Evolutionary conservation across 2,329 filamentous ascomycete species (phyloP).

Genomic region (Lasiodiplodia sp.): DNA sequence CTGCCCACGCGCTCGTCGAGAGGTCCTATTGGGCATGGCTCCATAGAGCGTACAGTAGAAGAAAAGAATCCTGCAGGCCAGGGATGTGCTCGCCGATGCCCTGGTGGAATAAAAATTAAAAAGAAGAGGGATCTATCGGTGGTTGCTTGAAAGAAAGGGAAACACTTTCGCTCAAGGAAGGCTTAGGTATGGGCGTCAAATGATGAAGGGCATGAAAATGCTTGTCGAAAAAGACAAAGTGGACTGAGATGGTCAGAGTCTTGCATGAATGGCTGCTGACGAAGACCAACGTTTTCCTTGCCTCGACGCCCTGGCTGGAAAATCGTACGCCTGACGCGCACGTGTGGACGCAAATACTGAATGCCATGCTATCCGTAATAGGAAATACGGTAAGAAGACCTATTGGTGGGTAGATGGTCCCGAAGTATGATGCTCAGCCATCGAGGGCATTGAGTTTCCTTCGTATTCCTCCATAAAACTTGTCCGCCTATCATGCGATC

Average conservation of each 20-base stretch:
- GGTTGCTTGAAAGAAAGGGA: neutral
- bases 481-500: neutral
- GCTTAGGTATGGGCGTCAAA: slow-evolving; percentile 25
- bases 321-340: slow-evolving; percentile 15
- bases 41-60: slow-evolving; percentile 22
- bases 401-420: neutral
- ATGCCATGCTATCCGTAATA: neutral
- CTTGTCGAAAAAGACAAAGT: neutral
- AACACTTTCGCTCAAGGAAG: slow-evolving; percentile 14
- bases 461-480: neutral
- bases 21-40: slow-evolving; percentile 7
- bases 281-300: neutral
- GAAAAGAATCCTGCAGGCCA: neutral
- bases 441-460: neutral
- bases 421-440: neutral
- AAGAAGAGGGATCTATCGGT: slow-evolving; percentile 9
- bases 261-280: neutral
- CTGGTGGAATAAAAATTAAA: neutral
- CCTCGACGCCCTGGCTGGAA: neutral
- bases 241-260: neutral
- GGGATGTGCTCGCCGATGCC: neutral
- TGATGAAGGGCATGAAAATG: neutral
- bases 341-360: neutral
- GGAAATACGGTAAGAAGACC: neutral
- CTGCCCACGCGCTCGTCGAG: neutral